Evolutionary conservation across 2,329 filamentous ascomycete genomes (phyloP).

Genomic region (Exophiala sp.): DNA sequence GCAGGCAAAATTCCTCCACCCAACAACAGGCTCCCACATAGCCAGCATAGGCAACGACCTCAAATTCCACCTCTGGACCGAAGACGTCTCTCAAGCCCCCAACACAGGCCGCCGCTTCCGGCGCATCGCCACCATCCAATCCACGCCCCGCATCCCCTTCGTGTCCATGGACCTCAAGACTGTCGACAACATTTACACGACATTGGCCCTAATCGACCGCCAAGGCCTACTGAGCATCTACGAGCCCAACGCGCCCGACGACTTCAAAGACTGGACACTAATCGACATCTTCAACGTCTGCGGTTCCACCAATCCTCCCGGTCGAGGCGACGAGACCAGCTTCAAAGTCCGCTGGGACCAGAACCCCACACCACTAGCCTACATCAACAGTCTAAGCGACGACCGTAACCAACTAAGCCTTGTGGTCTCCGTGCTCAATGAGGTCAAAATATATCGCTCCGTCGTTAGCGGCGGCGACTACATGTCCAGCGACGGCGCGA

Average conservation of each 20-base stretch:
- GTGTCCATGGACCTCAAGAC: slow-evolving; percentile 83
- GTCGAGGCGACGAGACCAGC: slow-evolving; percentile 77
- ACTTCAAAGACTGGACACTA: slow-evolving; percentile 69
- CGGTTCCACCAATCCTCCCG: slow-evolving; percentile 54
- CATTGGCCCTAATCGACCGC: slow-evolving; percentile 77
- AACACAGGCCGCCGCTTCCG: slow-evolving; percentile 76
- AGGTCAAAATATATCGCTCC: slow-evolving; percentile 79
- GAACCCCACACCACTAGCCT: slow-evolving; percentile 69
- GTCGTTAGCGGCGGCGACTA: slow-evolving; percentile 46
- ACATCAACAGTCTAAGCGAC: slow-evolving; percentile 72
- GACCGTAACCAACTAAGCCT: slow-evolving; percentile 73
- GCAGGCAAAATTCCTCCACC: slow-evolving; percentile 89
- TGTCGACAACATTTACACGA: slow-evolving; percentile 74
- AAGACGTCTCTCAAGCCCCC: slow-evolving; percentile 76
- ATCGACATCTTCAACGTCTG: slow-evolving; percentile 75
- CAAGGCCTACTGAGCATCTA: slow-evolving; percentile 77
- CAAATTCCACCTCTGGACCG: slow-evolving; percentile 86
- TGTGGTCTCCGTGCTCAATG: slow-evolving; percentile 81
- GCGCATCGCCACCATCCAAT: slow-evolving; percentile 62
- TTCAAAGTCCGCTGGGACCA: slow-evolving; percentile 88
- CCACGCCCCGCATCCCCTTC: slow-evolving; percentile 60
- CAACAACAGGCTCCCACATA: slow-evolving; percentile 82
- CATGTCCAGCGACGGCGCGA: slow-evolving; percentile 36
- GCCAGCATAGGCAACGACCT: slow-evolving; percentile 87
- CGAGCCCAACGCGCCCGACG: slow-evolving; percentile 82